Conservation (phyloP, 2,329 filamentous ascomycete species). For the Fonsecaea nubica region DNA sequence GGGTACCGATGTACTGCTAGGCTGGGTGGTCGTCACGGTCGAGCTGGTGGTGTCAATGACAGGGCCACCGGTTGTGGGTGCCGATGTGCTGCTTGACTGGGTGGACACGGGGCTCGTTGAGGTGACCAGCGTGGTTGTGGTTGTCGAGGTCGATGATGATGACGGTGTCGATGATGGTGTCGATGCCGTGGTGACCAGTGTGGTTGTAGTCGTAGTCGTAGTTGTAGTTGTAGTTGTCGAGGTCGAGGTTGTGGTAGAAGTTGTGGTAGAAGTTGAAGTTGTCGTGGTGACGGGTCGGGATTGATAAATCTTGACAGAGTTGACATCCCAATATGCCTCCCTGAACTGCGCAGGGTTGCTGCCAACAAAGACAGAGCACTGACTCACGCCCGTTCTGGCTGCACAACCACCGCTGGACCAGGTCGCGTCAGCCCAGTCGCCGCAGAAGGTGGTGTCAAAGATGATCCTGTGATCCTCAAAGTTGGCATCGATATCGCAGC, state of each 20-base stretch:
- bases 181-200: too few species aligned
- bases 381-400: conserved; percentile 57
- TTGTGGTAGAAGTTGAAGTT: conserved; percentile 10
- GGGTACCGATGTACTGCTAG: neutral
- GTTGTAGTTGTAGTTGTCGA: too few species aligned
- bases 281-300: conserved; percentile 17
- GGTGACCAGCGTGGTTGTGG: conserved; percentile 19
- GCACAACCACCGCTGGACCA: conserved; percentile 63
- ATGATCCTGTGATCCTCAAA: conserved; percentile 53
- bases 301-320: conserved; percentile 69
- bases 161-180: too few species aligned
- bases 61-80: conserved; percentile 8
- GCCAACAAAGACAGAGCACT: conserved; percentile 75
- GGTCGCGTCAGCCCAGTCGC: conserved; percentile 60
- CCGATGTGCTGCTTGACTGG: neutral
- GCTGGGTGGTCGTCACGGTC: neutral
- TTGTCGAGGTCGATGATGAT: too few species aligned
- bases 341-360: conserved; percentile 70
- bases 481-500: conserved; percentile 49
- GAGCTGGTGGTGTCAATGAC: neutral
- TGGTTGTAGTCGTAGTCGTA: too few species aligned
- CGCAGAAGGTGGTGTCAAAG: conserved; percentile 62
- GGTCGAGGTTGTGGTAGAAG: conserved; percentile 25
- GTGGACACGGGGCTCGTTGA: conserved; percentile 18
- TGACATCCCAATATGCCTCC: conserved; percentile 77